Evolutionary conservation across 768 basidiomycete species (phyloP).

Genomic region (Leccinum disarticulatum): DNA sequence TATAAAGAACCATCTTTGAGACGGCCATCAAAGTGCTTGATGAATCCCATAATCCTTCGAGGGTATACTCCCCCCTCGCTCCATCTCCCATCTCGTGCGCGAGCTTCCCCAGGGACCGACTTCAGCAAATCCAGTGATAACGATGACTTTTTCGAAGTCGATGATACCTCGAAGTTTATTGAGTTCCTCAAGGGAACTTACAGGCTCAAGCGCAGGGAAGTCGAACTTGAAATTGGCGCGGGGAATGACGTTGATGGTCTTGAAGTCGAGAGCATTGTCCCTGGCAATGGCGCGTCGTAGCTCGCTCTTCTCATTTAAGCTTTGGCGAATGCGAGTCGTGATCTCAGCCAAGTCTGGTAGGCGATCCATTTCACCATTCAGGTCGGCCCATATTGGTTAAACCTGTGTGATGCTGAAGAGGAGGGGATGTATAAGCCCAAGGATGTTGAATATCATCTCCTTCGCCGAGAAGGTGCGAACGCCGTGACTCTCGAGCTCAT

Average conservation of each 20-base stretch:
- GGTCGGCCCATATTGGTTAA: conserved; percentile 98
- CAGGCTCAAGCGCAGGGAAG: conserved; percentile 82
- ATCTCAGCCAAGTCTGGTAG: conserved; percentile 93
- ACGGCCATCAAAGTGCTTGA: conserved; percentile 98
- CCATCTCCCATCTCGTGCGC: conserved; percentile 99
- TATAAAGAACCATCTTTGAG: conserved; percentile 89
- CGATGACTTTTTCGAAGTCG: conserved; percentile 94
- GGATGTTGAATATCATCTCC: conserved; percentile 99
- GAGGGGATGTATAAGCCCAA: conserved; percentile 98
- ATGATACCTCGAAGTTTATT: conserved; percentile 81
- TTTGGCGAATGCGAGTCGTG: conserved; percentile 79
- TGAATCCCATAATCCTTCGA: conserved; percentile 98
- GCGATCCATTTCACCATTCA: conserved; percentile 98
- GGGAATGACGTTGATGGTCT: conserved; percentile 84
- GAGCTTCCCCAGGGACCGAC: conserved; percentile 99
- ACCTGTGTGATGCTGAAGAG: conserved; percentile 99
- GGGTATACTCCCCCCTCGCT: conserved; percentile 93
- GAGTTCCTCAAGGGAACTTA: conserved; percentile 71
- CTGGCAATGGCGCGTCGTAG: conserved; percentile 90
- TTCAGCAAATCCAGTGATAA: conserved; percentile 95
- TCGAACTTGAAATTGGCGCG: conserved; percentile 98
- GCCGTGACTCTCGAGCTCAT: conserved; percentile 89
- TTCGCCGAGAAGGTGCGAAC: conserved; percentile 98
- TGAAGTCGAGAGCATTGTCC: conserved; percentile 96
- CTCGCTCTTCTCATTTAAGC: conserved; percentile 83